These are phyloP conservation scores for Rusavskia elegans DNA, from an alignment of 495 filamentous ascomycete species.

Conservation along the genomic window DNA sequence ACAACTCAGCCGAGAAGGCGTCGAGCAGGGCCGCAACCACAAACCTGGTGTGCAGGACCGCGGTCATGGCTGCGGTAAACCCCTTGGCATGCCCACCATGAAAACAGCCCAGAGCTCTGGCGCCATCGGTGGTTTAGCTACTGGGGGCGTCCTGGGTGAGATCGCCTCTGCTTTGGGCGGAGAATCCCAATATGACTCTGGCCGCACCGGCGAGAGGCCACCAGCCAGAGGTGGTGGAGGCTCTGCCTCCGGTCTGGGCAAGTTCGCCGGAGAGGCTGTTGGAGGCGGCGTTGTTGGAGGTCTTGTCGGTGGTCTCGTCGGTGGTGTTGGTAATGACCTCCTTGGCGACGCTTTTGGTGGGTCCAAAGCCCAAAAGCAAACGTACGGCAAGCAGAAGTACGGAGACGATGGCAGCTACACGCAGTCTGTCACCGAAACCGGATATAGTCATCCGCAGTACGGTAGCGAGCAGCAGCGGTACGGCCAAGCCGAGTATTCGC, in stretches of 20 bases:
- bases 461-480: slow-evolving; percentile 16
- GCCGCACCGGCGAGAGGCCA: slow-evolving; percentile 3
- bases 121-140: slow-evolving; percentile 18
- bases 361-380: slow-evolving; percentile 14
- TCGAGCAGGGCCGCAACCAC: slow-evolving; percentile 61
- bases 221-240: slow-evolving; percentile 3
- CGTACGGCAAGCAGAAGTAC: slow-evolving; percentile 16
- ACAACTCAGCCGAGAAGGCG: slow-evolving; percentile 61
- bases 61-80: slow-evolving; percentile 73
- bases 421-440: slow-evolving; percentile 17
- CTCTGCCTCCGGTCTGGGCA: slow-evolving; percentile 20
- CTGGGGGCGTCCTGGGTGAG: slow-evolving; percentile 29
- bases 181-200: slow-evolving; percentile 13
- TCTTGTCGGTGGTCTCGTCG: slow-evolving; percentile 33
- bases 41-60: slow-evolving; percentile 69
- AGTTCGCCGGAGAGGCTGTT: slow-evolving; percentile 27
- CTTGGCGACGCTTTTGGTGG: slow-evolving; percentile 19
- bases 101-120: slow-evolving; percentile 24
- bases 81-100: slow-evolving; percentile 37
- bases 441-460: slow-evolving; percentile 8
- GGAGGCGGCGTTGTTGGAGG: slow-evolving; percentile 34
- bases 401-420: slow-evolving; percentile 22
- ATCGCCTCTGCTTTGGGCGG: slow-evolving; percentile 26
- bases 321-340: slow-evolving; percentile 29
- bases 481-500: slow-evolving; percentile 23